Percentiles rank a stretch among this genome's conserved stretches.
These are phyloP conservation scores for Clonostachys rosea DNA, from an alignment of 2,329 filamentous ascomycete species.

Conservation along the genomic window DNA sequence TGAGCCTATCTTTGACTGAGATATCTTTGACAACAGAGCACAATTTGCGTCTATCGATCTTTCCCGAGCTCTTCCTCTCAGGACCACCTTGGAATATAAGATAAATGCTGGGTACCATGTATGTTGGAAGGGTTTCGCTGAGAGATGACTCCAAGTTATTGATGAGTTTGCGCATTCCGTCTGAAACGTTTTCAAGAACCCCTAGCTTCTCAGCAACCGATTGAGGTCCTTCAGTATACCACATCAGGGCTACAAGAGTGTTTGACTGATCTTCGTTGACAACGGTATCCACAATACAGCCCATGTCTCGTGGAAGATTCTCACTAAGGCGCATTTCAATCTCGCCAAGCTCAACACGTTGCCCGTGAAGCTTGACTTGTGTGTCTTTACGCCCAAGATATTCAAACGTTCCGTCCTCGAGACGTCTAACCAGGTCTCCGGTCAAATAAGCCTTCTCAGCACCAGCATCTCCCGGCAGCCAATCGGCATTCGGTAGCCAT, in stretches of 20 bases:
- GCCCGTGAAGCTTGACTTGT: constrained; percentile 77
- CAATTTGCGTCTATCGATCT: constrained; percentile 3
- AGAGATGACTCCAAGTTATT: constrained; percentile 4
- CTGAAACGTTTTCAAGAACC: constrained; percentile 2
- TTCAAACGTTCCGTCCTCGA: constrained; percentile 69
- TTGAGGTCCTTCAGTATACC: constrained; percentile 3
- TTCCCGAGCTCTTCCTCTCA: constrained; percentile 5
- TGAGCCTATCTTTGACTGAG: background rate
- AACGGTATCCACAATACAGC: background rate
- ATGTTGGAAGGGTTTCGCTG: constrained; percentile 3
- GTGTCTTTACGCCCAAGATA: constrained; percentile 72
- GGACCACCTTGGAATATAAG: constrained; percentile 6
- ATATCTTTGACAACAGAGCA: background rate
- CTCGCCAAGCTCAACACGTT: constrained; percentile 74
- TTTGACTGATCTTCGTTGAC: constrained; percentile 4
- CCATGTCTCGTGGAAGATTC: constrained; percentile 1
- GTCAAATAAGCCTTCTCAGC: constrained; percentile 76
- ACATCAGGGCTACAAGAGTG: constrained; percentile 1
- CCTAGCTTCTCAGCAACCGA: background rate
- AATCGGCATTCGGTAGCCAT: constrained; percentile 29
- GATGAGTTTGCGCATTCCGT: constrained; percentile 1
- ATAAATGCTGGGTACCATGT: constrained; percentile 8
- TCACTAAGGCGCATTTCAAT: constrained; percentile 42
- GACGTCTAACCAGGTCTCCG: constrained; percentile 75
- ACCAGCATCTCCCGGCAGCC: constrained; percentile 62